These are phyloP conservation scores for Hanseniaspora vineae DNA, from an alignment of 805 yeast genomes.

Conservation along the genomic window DNA sequence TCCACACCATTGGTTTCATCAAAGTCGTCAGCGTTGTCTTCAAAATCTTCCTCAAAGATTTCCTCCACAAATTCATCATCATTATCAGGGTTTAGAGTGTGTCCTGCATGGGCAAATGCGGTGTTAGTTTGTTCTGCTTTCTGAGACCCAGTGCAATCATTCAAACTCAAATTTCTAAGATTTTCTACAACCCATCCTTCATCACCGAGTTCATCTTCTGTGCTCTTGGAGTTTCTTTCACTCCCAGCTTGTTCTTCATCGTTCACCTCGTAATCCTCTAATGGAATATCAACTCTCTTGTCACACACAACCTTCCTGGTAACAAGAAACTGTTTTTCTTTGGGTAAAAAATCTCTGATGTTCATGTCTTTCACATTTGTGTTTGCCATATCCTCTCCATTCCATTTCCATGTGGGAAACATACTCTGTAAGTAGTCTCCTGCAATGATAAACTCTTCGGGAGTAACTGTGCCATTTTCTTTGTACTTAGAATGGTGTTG, in stretches of 20 bases:
- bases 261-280: slow-evolving; percentile 26
- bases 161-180: slow-evolving; percentile 13
- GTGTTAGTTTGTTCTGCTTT: slow-evolving; percentile 3
- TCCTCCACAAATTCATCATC: slow-evolving; percentile 23
- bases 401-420: slow-evolving; percentile 98
- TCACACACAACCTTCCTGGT: slow-evolving; percentile 84
- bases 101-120: slow-evolving; percentile 17
- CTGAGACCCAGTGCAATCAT: not conserved
- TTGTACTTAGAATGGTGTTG: slow-evolving; percentile 76
- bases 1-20: slow-evolving; percentile 21
- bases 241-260: slow-evolving; percentile 25
- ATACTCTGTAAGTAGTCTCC: slow-evolving; percentile 86
- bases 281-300: slow-evolving; percentile 39
- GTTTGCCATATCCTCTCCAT: slow-evolving; percentile 36
- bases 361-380: slow-evolving; percentile 27
- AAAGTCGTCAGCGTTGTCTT: slow-evolving; percentile 20
- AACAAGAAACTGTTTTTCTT: slow-evolving; percentile 74
- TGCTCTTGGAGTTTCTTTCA: slow-evolving; percentile 20
- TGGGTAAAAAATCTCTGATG: slow-evolving; percentile 55
- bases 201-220: slow-evolving; percentile 24
- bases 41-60: slow-evolving; percentile 3
- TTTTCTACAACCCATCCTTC: slow-evolving; percentile 47
- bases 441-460: slow-evolving; percentile 87
- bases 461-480: slow-evolving; percentile 83
- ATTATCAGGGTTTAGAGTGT: slow-evolving; percentile 27